A percentile compares a stretch with the other conserved stretches of the same genome.
These are phyloP conservation scores for Nannochloropsis gaditana DNA, from an alignment of 108 stramenopile genomes.

Conservation along the genomic window DNA sequence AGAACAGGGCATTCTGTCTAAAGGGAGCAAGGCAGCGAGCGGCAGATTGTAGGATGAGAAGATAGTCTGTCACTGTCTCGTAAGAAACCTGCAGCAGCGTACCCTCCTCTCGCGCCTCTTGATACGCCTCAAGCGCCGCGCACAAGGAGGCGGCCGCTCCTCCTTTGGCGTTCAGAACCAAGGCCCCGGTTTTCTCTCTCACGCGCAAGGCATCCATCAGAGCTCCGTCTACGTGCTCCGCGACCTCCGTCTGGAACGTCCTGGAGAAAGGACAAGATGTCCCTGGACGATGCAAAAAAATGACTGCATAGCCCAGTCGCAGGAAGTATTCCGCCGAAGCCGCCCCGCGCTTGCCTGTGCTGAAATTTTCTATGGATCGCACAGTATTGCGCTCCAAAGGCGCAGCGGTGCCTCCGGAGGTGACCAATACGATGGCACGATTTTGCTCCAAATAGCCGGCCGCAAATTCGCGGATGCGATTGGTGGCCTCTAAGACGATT, in stretches of 20 bases:
- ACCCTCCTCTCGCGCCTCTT: conserved; percentile 26
- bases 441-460: conserved; percentile 19
- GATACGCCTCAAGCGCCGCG: conserved; percentile 37
- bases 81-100: conserved; percentile 29
- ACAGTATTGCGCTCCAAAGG: conserved; percentile 76
- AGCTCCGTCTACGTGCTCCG: conserved; percentile 41
- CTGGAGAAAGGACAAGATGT: conserved; percentile 71
- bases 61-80: background rate
- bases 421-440: conserved; percentile 50
- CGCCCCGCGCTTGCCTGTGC: conserved; percentile 81
- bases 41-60: background rate
- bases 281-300: conserved; percentile 68
- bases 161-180: background rate
- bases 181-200: background rate
- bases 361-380: conserved; percentile 89
- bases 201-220: conserved; percentile 36
- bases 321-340: conserved; percentile 78
- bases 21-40: background rate
- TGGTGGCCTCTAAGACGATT: background rate
- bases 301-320: conserved; percentile 75
- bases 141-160: conserved; percentile 23
- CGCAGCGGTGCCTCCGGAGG: conserved; percentile 58
- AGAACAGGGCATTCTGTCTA: conserved; percentile 61
- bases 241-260: conserved; percentile 54
- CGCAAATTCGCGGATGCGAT: conserved; percentile 2